Conservation (phyloP, 495 filamentous ascomycete species). For the Tuber aestivum region DNA sequence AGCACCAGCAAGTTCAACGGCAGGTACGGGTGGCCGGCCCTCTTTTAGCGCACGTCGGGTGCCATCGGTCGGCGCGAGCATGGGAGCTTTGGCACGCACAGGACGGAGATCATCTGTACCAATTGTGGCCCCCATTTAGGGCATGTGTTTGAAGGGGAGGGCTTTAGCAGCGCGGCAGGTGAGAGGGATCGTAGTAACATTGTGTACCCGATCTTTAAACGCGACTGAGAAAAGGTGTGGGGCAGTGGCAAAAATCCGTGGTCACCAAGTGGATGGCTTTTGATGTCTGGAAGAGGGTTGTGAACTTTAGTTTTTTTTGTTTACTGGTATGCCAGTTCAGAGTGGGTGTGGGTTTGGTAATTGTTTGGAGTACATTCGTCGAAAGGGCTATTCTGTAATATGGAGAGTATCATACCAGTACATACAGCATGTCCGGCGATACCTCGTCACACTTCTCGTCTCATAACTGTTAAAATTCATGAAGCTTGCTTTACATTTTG, state of each 20-base stretch:
- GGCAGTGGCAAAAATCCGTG: neutral
- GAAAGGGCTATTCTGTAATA: neutral
- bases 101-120: slow-evolving; percentile 87
- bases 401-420: neutral
- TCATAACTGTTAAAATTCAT: too few relatives aligned
- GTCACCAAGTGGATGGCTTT: neutral
- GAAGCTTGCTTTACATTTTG: too few relatives aligned
- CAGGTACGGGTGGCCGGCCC: slow-evolving; percentile 95
- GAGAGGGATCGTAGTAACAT: slow-evolving; percentile 97
- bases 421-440: neutral
- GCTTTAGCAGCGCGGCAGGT: slow-evolving; percentile 81
- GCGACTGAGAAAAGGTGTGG: slow-evolving; percentile 45
- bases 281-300: neutral
- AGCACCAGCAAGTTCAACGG: slow-evolving; percentile 91
- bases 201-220: slow-evolving; percentile 74
- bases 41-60: slow-evolving; percentile 87
- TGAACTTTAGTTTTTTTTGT: neutral
- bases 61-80: slow-evolving; percentile 79
- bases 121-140: slow-evolving; percentile 95
- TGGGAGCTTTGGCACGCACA: slow-evolving; percentile 67
- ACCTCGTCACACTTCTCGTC: neutral
- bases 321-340: neutral
- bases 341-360: neutral
- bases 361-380: neutral
- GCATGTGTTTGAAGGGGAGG: slow-evolving; percentile 96